A percentile compares a stretch with the other conserved stretches of the same genome.
phyloP scores from a whole-genome alignment of 1,284 basidiomycete genomes.

The Volvariella surrecta region DNA sequence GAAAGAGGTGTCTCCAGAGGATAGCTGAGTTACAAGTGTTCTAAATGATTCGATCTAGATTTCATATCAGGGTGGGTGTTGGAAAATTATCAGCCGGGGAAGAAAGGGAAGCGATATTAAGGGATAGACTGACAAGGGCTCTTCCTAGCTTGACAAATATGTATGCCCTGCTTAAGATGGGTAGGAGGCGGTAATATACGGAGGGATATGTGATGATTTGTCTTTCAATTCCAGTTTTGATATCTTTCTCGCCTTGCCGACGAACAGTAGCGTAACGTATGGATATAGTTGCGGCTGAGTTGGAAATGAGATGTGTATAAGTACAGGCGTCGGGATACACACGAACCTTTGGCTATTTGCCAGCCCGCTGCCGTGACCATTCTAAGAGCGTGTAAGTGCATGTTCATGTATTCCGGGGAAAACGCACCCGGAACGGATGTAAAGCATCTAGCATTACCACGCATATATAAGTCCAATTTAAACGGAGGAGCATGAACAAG shows the following conservation, averaged over 20 bases:
- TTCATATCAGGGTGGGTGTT: too few relatives aligned
- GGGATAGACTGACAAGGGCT: slow-evolving; percentile 37
- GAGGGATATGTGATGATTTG: slow-evolving; percentile 67
- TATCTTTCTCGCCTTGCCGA: slow-evolving; percentile 50
- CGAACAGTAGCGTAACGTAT: slow-evolving; percentile 71
- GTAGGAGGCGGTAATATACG: slow-evolving; percentile 62
- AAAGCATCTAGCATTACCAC: slow-evolving; percentile 51
- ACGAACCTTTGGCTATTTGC: slow-evolving; percentile 51
- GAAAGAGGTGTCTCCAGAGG: slow-evolving; percentile 46
- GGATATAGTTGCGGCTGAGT: slow-evolving; percentile 65
- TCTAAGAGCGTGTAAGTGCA: slow-evolving; percentile 19
- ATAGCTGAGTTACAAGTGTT: slow-evolving; percentile 38
- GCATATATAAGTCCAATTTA: slow-evolving; percentile 4
- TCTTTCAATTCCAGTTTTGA: slow-evolving; percentile 48
- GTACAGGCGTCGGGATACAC: slow-evolving; percentile 41
- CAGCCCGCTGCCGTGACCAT: slow-evolving; percentile 58
- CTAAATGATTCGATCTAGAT: slow-evolving; percentile 48
- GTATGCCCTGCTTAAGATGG: slow-evolving; percentile 60
- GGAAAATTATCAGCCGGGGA: too few relatives aligned
- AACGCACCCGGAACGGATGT: slow-evolving; percentile 51
- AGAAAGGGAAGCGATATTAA: not conserved
- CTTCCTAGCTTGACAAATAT: slow-evolving; percentile 64
- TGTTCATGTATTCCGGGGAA: not conserved
- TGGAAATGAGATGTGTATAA: slow-evolving; percentile 2
- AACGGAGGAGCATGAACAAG: not conserved